These are phyloP conservation scores for Hordeum pubiflorum DNA, from an alignment of 202 grass and related monocot species.

Conservation along the genomic window DNA sequence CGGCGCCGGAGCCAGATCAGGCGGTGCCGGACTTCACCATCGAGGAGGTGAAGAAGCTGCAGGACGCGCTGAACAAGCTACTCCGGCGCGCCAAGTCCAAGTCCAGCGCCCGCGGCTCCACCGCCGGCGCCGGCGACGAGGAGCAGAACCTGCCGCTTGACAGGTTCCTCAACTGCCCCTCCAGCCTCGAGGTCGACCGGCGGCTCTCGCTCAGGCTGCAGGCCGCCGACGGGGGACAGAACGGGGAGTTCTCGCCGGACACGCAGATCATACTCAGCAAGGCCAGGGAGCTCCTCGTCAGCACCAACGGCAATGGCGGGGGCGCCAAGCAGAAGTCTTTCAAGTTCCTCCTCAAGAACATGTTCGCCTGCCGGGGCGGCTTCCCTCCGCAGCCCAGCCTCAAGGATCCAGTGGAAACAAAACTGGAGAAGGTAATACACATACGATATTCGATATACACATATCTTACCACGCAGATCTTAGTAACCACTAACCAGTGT, in stretches of 20 bases:
- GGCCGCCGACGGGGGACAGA: conserved; percentile 1
- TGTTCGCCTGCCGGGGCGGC: conserved; percentile 64
- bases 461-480: not conserved
- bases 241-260: conserved; percentile 75
- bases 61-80: conserved; percentile 80
- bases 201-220: conserved; percentile 28
- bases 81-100: conserved; percentile 75
- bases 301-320: conserved; percentile 27
- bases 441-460: not conserved
- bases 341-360: conserved; percentile 92
- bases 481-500: not conserved
- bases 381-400: conserved; percentile 50
- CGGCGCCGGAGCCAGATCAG: not conserved
- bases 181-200: conserved; percentile 91
- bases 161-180: conserved; percentile 93
- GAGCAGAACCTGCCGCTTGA: conserved; percentile 54
- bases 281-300: conserved; percentile 63
- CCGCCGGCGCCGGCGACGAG: not conserved
- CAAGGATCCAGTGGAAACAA: conserved; percentile 74
- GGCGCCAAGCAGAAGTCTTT: conserved; percentile 71
- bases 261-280: conserved; percentile 94
- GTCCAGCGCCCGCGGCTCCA: conserved; percentile 39
- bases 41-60: conserved; percentile 90
- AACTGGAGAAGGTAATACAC: conserved; percentile 62
- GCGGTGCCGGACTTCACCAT: conserved; percentile 74